Base-by-base conservation (phyloP, 352 stramenopile genomes). In the Saprolegnia diclina region DNA sequence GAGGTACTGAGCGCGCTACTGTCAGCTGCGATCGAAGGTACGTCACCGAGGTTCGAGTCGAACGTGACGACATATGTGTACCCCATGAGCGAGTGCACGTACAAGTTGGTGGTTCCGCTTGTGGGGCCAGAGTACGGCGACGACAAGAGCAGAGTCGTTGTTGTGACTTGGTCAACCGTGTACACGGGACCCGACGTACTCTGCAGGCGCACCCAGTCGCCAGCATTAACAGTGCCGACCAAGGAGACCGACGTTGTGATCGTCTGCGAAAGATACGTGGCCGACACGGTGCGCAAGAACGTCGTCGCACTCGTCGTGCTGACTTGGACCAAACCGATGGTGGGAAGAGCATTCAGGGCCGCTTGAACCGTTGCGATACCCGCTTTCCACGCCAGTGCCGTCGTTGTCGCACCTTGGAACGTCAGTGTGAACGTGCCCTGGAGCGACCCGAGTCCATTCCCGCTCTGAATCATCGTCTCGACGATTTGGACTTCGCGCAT, bases 161-260 rank as follows among this genome's bases (percentile, higher is more conserved):
- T 42, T 13, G 77, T 78, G 40, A 96, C 92, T 16, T 74, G 76
- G 4, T 78, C 70, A 21, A 97, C 83, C 0, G 86, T 88, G 71
- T 97, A 98, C 19, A 98, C 87, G 5, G 82, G 85, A 0, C 92
- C 94, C 24, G 76, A 77, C 22, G 61, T 67, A 40, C 89, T 84
- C 13, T 79, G 87, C 6, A 98, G 74, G 14, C 95, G 90, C 57
- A 98, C 96, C 93, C 93, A 98, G 70, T 98, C 91, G 14, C 87
- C 90, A 37, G 90, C 73, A 9, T 66, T 50, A 35, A 97, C 97
- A 32, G 79, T 75, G 0, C 57, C 44, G 21, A 69, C 87, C 5
- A 97, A 82, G 54, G 89, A 85, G 7, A 72, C 35, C 2, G 67
- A 70, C 4, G 86, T 91, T 24, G 73, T 76, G 29, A 97, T 71